Percentiles rank a stretch among this genome's conserved stretches.
Evolutionary conservation across 2,329 filamentous ascomycete species (phyloP).

Genomic region (Botrytis deweyae): DNA sequence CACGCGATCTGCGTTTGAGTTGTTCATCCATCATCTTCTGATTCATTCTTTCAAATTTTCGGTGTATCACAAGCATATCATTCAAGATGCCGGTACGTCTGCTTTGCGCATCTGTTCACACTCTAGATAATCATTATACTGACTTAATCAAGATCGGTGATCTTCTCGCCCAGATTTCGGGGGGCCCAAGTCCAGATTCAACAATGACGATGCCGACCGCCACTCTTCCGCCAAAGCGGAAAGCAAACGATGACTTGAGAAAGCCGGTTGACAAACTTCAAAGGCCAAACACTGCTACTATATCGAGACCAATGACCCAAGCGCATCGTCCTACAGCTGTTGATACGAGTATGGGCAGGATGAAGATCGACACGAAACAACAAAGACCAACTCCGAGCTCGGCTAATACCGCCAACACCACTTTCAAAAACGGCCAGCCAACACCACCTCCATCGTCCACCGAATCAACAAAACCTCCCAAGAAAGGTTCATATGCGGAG

Average conservation of each 20-base stretch:
- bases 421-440: conserved; percentile 34
- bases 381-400: conserved; percentile 21
- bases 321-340: conserved; percentile 26
- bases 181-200: conserved; percentile 43
- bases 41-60: conserved; percentile 9
- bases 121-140: conserved; percentile 25
- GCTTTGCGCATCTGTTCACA: not conserved
- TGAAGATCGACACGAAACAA: conserved; percentile 27
- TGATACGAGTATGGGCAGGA: conserved; percentile 29
- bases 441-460: conserved; percentile 30
- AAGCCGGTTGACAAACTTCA: conserved; percentile 46
- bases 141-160: conserved; percentile 50
- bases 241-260: conserved; percentile 53
- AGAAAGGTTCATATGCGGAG: conserved; percentile 73
- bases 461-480: conserved; percentile 48
- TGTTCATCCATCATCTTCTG: conserved; percentile 16
- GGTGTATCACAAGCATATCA: conserved; percentile 18
- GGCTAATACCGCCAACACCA: conserved; percentile 21
- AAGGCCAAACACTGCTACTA: conserved; percentile 37
- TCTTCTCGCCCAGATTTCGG: conserved; percentile 61
- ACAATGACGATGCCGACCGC: conserved; percentile 34
- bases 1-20: conserved; percentile 30
- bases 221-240: conserved; percentile 51
- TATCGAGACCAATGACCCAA: conserved; percentile 29
- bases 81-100: conserved; percentile 35